A percentile compares a stretch with the other conserved stretches of the same genome.
phyloP scores from a whole-genome alignment of 202 grass and related monocot species.

The Schoenoplectus tabernaemontani region DNA sequence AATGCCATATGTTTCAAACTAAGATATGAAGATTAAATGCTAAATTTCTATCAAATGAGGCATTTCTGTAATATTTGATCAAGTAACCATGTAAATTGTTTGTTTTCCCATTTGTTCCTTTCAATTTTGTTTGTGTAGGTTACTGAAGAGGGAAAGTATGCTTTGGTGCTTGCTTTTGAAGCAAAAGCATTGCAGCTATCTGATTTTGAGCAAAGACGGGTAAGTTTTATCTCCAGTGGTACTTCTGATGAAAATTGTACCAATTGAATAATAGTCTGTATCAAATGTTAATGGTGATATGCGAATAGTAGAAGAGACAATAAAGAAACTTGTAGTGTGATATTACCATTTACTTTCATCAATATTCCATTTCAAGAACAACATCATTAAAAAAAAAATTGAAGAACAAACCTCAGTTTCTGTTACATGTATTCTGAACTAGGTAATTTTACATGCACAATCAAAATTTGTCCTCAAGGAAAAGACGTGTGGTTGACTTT shows the following conservation, averaged over 20 bases:
- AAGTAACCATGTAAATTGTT: not conserved
- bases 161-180: conserved; percentile 70
- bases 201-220: conserved; percentile 98
- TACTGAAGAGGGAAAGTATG: conserved; percentile 70
- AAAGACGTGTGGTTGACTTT: conserved; percentile 7
- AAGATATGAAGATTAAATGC: not conserved
- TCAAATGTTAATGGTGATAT: not conserved
- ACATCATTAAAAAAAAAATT: not conserved
- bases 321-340: not conserved
- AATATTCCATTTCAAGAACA: not conserved
- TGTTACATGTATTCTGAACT: not conserved
- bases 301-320: not conserved
- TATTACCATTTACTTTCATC: not conserved
- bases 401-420: not conserved
- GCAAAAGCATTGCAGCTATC: conserved; percentile 78
- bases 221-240: conserved; percentile 20
- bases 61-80: not conserved
- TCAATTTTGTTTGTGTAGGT: conserved; percentile 46
- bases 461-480: not conserved
- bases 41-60: not conserved
- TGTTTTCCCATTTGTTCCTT: conserved; percentile 9
- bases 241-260: conserved; percentile 2
- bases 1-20: not conserved
- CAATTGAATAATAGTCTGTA: not conserved
- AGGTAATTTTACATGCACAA: not conserved